These are phyloP conservation scores for Penicillium frequentans DNA, from an alignment of 2,329 filamentous ascomycete species.

Conservation along the genomic window DNA sequence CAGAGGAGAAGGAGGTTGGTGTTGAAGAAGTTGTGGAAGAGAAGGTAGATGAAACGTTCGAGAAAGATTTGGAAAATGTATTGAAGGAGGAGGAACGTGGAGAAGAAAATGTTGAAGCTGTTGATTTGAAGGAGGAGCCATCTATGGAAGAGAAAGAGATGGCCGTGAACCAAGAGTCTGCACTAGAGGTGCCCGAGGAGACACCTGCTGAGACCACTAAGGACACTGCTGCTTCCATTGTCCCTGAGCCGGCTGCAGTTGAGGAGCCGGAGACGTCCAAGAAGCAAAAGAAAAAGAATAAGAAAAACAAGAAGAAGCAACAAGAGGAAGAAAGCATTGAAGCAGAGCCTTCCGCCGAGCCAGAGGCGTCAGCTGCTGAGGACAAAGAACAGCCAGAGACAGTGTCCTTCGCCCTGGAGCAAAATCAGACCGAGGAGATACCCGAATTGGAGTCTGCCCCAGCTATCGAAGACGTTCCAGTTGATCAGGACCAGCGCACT, in stretches of 20 bases:
- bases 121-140: background rate
- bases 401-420: slow-evolving; percentile 1
- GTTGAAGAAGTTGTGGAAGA: slow-evolving; percentile 3
- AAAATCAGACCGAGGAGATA: slow-evolving; percentile 1
- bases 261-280: slow-evolving; percentile 12
- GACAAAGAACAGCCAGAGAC: slow-evolving; percentile 20
- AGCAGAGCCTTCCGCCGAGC: slow-evolving; percentile 2
- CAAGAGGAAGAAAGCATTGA: slow-evolving; percentile 4
- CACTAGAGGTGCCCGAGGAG: slow-evolving; percentile 8
- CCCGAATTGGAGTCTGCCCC: slow-evolving; percentile 3
- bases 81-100: background rate
- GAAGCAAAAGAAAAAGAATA: slow-evolving; percentile 25
- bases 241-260: slow-evolving; percentile 3
- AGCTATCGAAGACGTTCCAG: slow-evolving; percentile 2
- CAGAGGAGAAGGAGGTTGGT: slow-evolving; percentile 4
- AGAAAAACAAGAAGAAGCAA: slow-evolving; percentile 21
- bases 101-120: background rate
- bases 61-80: background rate
- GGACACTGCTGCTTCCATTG: background rate
- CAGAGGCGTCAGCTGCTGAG: background rate
- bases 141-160: slow-evolving; percentile 1
- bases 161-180: background rate
- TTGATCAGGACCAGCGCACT: background rate
- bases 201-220: background rate
- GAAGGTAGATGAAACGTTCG: background rate